Conservation (phyloP, 495 filamentous ascomycete species). For the Thozetella sp. region DNA sequence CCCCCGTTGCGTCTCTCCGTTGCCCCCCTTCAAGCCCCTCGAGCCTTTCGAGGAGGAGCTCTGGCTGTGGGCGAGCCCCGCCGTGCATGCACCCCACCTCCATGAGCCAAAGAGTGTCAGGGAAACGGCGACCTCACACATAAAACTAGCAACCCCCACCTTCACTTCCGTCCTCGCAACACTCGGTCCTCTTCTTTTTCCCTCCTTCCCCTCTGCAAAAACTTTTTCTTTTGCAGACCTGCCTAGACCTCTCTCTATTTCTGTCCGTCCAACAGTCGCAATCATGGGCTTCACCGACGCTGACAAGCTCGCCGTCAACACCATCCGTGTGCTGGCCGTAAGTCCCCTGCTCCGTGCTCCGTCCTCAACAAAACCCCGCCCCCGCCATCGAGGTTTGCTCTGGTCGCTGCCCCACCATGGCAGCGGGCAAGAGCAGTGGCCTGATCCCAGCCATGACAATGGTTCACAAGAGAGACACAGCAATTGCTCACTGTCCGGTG, state of each 20-base stretch:
- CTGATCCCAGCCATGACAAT: constrained; percentile 3
- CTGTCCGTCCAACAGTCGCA: constrained; percentile 33
- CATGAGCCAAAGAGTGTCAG: constrained; percentile 13
- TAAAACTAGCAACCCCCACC: constrained; percentile 12
- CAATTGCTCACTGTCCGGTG: constrained; percentile 26
- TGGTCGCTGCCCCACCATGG: constrained; percentile 14
- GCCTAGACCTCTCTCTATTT: constrained; percentile 11
- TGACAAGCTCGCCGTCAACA: constrained; percentile 93
- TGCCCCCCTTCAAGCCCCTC: too few relatives aligned
- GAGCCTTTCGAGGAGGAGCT: too few relatives aligned
- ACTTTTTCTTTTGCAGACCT: constrained; percentile 15
- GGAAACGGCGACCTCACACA: constrained; percentile 14
- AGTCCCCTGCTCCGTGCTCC: constrained; percentile 35
- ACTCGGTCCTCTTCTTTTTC: constrained; percentile 11
- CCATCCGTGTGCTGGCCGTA: constrained; percentile 95
- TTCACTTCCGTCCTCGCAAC: constrained; percentile 13
- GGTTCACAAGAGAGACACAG: constrained; percentile 7
- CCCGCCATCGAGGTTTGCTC: constrained; percentile 33
- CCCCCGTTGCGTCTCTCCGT: too few relatives aligned
- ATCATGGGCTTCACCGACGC: constrained; percentile 88
- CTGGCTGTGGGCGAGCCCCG: too few relatives aligned
- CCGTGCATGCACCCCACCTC: constrained; percentile 29
- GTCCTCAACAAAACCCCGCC: constrained; percentile 37
- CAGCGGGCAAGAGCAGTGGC: constrained; percentile 3
- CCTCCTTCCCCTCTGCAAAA: constrained; percentile 23